These are phyloP conservation scores for Fusarium brevicatenulatum DNA, from an alignment of 2,329 filamentous ascomycete genomes.

Conservation along the genomic window DNA sequence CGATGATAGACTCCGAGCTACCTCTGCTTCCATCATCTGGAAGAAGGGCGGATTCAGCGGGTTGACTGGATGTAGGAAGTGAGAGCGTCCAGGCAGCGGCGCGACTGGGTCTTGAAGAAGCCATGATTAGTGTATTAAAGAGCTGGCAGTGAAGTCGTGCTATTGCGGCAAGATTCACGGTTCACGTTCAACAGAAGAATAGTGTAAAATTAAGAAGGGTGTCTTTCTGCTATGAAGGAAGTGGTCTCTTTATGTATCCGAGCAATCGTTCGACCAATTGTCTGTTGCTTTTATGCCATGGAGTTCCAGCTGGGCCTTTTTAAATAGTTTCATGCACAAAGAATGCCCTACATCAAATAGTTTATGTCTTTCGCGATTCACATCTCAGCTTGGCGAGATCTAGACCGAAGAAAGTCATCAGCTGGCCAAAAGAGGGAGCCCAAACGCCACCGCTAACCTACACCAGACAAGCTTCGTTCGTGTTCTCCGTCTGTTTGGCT, in stretches of 20 bases:
- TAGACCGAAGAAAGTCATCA: neutral
- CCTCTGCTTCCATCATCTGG: neutral
- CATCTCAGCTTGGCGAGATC: neutral
- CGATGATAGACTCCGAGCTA: neutral
- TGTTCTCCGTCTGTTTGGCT: neutral
- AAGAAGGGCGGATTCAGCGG: neutral
- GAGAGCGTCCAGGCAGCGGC: neutral
- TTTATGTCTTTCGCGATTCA: neutral
- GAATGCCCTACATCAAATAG: neutral
- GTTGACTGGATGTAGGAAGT: neutral
- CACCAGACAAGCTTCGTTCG: neutral
- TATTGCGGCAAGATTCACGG: neutral
- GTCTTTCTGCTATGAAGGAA: neutral
- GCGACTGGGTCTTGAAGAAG: neutral
- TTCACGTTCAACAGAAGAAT: too few species aligned
- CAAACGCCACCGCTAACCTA: neutral
- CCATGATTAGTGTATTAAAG: neutral
- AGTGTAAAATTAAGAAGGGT: neutral
- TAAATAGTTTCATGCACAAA: neutral
- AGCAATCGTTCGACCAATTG: neutral
- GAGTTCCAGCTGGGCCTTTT: neutral
- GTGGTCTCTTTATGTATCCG: neutral
- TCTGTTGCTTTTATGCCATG: neutral
- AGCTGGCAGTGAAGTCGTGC: accelerated
- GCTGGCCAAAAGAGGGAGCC: neutral